Evolutionary conservation across 345 rosid genomes (phyloP), one percentile per base, ranked within the genome.

Genomic region (Hirschfeldia incana): DNA sequence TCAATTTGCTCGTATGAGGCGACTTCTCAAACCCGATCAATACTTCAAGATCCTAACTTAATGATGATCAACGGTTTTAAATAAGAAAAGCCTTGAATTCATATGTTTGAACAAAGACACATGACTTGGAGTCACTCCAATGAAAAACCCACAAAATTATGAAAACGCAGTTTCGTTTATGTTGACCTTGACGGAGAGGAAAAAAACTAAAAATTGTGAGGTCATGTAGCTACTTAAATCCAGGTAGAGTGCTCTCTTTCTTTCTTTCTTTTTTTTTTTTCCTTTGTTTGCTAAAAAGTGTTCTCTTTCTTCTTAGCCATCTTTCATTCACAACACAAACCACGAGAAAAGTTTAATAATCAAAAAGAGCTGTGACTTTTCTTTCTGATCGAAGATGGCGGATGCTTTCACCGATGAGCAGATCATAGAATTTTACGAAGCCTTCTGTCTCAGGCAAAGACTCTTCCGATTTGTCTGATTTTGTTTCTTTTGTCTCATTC

Each of bases 391-490:
- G 4, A 69, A 70, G 6, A 80, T 80, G 83, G 80, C 66, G 0
- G 76, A 80, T 34, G 80, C 80, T 70, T 75, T 80, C 65, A 70
- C 83, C 0, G 80, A 80, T 15, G 83, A 76, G 9, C 83, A 80
- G 64, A 80, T 80, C 73, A 80, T 75, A 1, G 83, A 80, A 73
- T 80, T 80, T 46, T 76, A 80, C 58, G 80, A 80, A 62, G 83
- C 83, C 17, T 80, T 80, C n/a, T 80, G 80, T 65, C 76, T 80
- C 64, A 80, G 83, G 76, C 80, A 80, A 80, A 80, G 73, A 80
- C 7, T 80, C 77, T 1, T 73, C 76, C 44, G 83, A 76, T 80
- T 33, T 62, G 80, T 80, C 32, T 62, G 75, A 1, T 17, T 37
- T 42, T 68, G 12, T 78, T 42, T 65, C 15, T 42, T 26, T 72